Evolutionary conservation across 2,329 filamentous ascomycete genomes (phyloP), one percentile per base, ranked within the genome.

Genomic region (Aspergillus thermomutatus): DNA sequence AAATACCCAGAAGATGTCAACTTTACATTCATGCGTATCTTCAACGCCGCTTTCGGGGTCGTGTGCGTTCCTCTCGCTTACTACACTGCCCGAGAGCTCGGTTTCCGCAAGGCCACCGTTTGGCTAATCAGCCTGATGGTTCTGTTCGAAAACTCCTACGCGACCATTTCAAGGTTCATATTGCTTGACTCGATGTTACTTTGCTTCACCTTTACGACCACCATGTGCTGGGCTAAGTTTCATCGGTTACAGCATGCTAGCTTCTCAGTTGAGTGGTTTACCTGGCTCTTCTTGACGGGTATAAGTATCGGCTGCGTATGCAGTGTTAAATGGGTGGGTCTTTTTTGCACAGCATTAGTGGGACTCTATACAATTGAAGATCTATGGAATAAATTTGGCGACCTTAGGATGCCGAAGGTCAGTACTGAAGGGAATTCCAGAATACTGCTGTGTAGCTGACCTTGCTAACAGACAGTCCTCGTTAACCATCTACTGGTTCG

Each of bases 111-210:
- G 64, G 88, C 91, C 45, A 89, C 92, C 50, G 91, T 97, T 65
- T 99, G 94, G 94, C 83, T 99, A 56, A 87, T 97, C 57, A 94
- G 92, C 21, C 80, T 97, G 66, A 97, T 97, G 91, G 92, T 99
- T 47, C 86, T 99, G 45, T 99, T 92, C 80, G 94, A 99, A 77
- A 99, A 99, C 81, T 97, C 94, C 52, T 99, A 97, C 80, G 96
- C 94, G 50, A 97, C 95, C 31, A 99, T 99, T 76, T 97, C 92
- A 77, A 87, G 94, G 59, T 99, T 99, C 74, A 97, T 99, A 68
- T 87, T 99, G 25, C 87, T 99, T 68, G 94, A 99, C 76, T 97
- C 94, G 0, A 99, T 99, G 94, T 85, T 99, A 52, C 84, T 99
- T 41, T 97, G 92, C 80, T 97, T 96, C 72, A 99, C 95, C n/a